Evolutionary conservation across 129 eudicot species (phyloP), one percentile per base, ranked within the genome.

Genomic region (Flaveria linearis): DNA sequence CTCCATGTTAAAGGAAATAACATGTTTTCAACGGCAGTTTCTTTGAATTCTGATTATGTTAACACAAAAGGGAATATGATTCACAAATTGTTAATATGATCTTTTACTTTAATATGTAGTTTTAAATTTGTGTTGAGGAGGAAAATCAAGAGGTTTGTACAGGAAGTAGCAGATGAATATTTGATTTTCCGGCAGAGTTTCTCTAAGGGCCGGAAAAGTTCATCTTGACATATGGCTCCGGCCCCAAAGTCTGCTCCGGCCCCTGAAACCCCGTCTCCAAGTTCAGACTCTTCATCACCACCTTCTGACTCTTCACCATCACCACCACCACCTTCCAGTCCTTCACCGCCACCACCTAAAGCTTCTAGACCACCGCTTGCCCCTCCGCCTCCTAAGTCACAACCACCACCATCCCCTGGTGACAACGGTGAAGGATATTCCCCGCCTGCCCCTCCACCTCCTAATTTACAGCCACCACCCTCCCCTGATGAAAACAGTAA

Each of bases 241-340:
- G 55, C 87, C 84, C 87, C 86, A 36, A 73, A 51, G 47, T 75
- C 81, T 81, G 78, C 88, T 85, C 83, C 83, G 76, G 71, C 84
- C 71, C 77, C 68, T 23, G 56, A 78, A 5, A 68, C 81, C 25
- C 72, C 81, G 26, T 58, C 76, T 16, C 22, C 78, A 56, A 16
- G 36, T 25, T 63, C 84, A 18, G n/a, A 36, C 63, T 56, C 84
- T 1, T 43, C 73, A 67, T 23, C 86, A 17, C 74, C 88, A 14
- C 47, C 84, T 9, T 45, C 51, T 14, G 51, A 53, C 26, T 43
- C 82, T 69, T 30, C 80, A 45, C 61, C 82, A 10, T 62, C 82
- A 3, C 60, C 86, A 15, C 66, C 87, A 6, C 68, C 91, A 4
- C 71, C 82, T 3, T 53, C 55, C 7, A 41, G 58, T 17, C 61